A percentile compares a stretch with the other conserved stretches of the same genome.
Conservation (phyloP, 805 yeast genomes). For the Pichia occidentalis region DNA sequence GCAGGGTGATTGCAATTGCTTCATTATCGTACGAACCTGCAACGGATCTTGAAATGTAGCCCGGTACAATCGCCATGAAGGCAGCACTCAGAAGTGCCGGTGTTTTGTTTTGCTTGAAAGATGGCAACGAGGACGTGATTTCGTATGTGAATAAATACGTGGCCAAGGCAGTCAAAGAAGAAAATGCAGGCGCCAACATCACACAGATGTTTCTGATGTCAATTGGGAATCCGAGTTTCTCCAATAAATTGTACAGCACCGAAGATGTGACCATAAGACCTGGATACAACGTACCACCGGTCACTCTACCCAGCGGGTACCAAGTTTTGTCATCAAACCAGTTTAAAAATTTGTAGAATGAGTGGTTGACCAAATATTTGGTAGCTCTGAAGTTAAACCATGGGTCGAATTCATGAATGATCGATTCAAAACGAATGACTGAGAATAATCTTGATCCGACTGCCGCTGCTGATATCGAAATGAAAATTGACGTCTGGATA, state of each 20-base stretch:
- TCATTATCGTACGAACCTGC: constrained; percentile 99
- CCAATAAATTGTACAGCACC: constrained; percentile 68
- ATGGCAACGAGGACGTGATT: constrained; percentile 60
- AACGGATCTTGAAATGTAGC: constrained; percentile 95
- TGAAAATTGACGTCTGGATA: constrained; percentile 60
- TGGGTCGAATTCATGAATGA: constrained; percentile 96
- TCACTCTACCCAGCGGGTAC: constrained; percentile 98
- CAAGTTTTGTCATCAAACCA: constrained; percentile 99
- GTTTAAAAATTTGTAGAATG: constrained; percentile 85
- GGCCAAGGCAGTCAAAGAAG: constrained; percentile 85
- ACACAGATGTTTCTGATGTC: constrained; percentile 97
- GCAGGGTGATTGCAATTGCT: constrained; percentile 93
- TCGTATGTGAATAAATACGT: constrained; percentile 85
- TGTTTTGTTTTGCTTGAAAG: constrained; percentile 31
- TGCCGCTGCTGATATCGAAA: constrained; percentile 84
- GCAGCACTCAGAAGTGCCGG: constrained; percentile 91
- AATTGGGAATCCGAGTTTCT: constrained; percentile 66
- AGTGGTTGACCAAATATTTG: constrained; percentile 76
- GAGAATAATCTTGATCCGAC: constrained; percentile 88
- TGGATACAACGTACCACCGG: constrained; percentile 97
- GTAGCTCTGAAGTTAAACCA: constrained; percentile 97
- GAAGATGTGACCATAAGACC: constrained; percentile 98
- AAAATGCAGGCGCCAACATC: constrained; percentile 91
- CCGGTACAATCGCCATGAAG: constrained; percentile 97
- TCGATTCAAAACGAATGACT: constrained; percentile 92